These are phyloP conservation scores for Moesziomyces sp. DNA, from an alignment of 1,284 basidiomycete genomes.

Conservation along the genomic window DNA sequence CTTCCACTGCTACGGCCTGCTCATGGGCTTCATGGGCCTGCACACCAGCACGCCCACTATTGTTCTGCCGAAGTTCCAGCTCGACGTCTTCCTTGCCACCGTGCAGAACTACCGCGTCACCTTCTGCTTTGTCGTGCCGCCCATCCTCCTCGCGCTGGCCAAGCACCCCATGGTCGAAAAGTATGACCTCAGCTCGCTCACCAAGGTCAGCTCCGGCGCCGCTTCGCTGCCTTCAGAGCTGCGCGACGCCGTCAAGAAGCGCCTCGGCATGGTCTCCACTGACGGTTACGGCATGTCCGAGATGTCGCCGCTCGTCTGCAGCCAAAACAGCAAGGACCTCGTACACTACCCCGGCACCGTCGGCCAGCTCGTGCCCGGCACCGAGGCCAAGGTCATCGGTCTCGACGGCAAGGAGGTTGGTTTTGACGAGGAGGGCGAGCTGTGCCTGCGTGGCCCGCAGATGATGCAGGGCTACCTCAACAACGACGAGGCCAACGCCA, in stretches of 20 bases:
- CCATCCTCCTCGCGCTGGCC: constrained; percentile 63
- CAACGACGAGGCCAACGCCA: constrained; percentile 61
- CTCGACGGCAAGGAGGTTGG: constrained; percentile 49
- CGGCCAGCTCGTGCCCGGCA: constrained; percentile 59
- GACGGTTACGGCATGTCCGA: constrained; percentile 67
- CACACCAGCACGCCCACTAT: constrained; percentile 62
- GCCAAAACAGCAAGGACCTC: constrained; percentile 58
- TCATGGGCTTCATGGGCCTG: constrained; percentile 60
- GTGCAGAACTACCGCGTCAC: constrained; percentile 58
- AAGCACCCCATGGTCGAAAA: constrained; percentile 54
- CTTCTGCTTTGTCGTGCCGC: constrained; percentile 65
- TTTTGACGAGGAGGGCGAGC: constrained; percentile 58
- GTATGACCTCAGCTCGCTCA: constrained; percentile 59
- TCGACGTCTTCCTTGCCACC: constrained; percentile 57
- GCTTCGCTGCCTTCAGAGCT: constrained; percentile 57
- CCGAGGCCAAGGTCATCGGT: constrained; percentile 57
- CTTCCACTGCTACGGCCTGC: constrained; percentile 66
- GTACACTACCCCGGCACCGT: constrained; percentile 49
- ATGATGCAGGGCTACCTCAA: constrained; percentile 66
- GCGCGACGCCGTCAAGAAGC: constrained; percentile 46
- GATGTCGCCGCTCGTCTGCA: constrained; percentile 64
- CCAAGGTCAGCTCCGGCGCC: constrained; percentile 61
- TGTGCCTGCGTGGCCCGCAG: constrained; percentile 62
- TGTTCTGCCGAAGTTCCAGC: constrained; percentile 55
- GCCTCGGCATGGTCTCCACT: constrained; percentile 55